Base-by-base conservation (phyloP, 306 rosid genomes). In the Trichosanthes truncata region DNA sequence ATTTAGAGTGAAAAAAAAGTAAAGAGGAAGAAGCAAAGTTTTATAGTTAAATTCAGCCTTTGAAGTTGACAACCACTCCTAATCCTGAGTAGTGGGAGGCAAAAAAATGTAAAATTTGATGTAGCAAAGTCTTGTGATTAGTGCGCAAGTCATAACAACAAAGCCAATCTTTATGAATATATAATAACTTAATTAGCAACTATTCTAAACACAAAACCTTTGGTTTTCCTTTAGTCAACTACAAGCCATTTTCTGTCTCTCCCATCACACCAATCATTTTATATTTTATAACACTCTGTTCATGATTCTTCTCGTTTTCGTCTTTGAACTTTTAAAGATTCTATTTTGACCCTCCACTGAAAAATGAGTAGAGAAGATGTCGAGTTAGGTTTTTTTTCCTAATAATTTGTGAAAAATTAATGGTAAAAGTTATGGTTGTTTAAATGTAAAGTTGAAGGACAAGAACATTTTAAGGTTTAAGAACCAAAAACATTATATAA, bases 61-160 rank as follows among this genome's bases (percentile, higher is more conserved):
- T 62, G 73, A 65, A 65, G 73, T 35, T 8, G 73, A 65, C 73
- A 33, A 31, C 6, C 71, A 31, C 69, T 62, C 69, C 69, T 63
- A 72, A 20, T 68, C 72, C 62, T 73, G 77, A 80, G 80, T 83
- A 81, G 89, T 78, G 89, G 87, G 79, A 84, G 81, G 63, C 45
- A 67, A 20, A 41, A 36, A 35, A 61, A 26, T 52, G 17, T 18
- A 68, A 72, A 72, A 40, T 26, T 81, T 71, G 36, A 29, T 67
- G 80, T 71, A 74, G 81, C 60, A 80, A 80, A 65, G 55, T 52
- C 6, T 33, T 65, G 76, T 40, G 79, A 57, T 17, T 12, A 69
- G 38, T 78, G 79, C 29, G 26, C 79, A 83, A 26, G 60, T 73
- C 78, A 83, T 76, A 79, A 46, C 17, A 71, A 77, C 57, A 78